A percentile compares a stretch with the other conserved stretches of the same genome.
phyloP scores from a whole-genome alignment of 371 early-diverging fungal genomes.

The Actinomortierella ambigua region DNA sequence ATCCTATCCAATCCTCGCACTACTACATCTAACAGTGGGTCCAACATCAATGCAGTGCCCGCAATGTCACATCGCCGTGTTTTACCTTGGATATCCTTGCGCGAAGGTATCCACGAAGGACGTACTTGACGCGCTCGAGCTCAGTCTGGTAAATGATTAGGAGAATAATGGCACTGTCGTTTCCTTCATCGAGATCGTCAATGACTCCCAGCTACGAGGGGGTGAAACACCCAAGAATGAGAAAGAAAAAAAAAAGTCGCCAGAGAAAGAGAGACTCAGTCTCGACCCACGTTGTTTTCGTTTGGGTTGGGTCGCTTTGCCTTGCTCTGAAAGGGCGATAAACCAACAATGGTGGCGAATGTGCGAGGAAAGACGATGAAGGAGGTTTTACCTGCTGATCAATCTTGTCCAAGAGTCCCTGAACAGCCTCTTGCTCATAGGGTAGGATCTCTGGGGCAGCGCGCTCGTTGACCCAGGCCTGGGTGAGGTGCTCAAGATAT shows the following conservation, averaged over 20 bases:
- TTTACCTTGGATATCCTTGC: slow-evolving; percentile 72
- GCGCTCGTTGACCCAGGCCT: slow-evolving; percentile 83
- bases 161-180: slow-evolving; percentile 47
- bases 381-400: slow-evolving; percentile 70
- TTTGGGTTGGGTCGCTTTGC: neutral
- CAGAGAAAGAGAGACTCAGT: neutral
- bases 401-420: slow-evolving; percentile 62
- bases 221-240: neutral
- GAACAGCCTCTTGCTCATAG: slow-evolving; percentile 61
- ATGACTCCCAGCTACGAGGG: slow-evolving; percentile 10
- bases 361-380: too few species aligned
- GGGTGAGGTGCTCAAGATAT: slow-evolving; percentile 58
- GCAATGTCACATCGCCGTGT: too few species aligned
- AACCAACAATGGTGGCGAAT: neutral
- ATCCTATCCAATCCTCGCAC: too few species aligned
- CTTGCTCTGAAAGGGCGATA: neutral
- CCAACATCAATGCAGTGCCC: too few species aligned
- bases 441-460: slow-evolving; percentile 75
- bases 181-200: slow-evolving; percentile 36
- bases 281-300: neutral
- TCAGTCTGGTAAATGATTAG: slow-evolving; percentile 79
- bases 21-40: too few species aligned
- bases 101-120: slow-evolving; percentile 76
- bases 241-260: too few species aligned
- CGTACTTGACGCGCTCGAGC: slow-evolving; percentile 81